Base-by-base conservation (phyloP, 352 stramenopile genomes). In the Phytophthora citricola region DNA sequence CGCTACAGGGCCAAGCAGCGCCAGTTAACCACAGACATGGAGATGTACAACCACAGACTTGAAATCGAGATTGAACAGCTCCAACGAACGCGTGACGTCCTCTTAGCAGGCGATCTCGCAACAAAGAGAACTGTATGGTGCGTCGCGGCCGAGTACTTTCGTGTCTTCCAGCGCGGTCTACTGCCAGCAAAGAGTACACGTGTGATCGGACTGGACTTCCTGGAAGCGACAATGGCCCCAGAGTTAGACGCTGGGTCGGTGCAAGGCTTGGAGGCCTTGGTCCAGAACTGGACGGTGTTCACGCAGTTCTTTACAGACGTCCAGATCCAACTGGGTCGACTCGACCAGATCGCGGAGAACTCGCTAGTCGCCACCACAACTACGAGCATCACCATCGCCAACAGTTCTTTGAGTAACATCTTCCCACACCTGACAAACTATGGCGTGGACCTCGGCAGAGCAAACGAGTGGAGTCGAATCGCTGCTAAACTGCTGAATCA, bases 241-340 rank as follows among this genome's bases (percentile, higher is more conserved):
- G 50, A 58, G 10, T 5, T 58, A 26, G 50, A 58, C 15, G 51
- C 26, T 6, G 51, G 38, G 17, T 49, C 51, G 12, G 36, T 58
- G 4, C 24, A 27, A 8, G 51, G 51, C 8, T 40, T 49, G 9
- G 51, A 48, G 15, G 38, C 38, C 1, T 31, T 49, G 1, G 38
- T 4, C 0, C 9, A 10, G 43, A 29, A 26, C 29, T 49, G 10
- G 22, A 29, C 14, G 4, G 14, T 38, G 8, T 58, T 58, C 24
- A 58, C 29, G 17, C 47, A 32, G 2, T 17, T 11, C 31, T 55
- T 55, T 15, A 7, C 5, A 17, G 48, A 55, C n/a, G 31, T 54
- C 29, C 14, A 41, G 7, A 29, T 54, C 31, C 50, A 34, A 11
- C 14, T 58, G 7, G 7, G 24, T 8, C 47, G 9, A 41, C 17